Percentiles rank a stretch among this genome's conserved stretches.
Evolutionary conservation across 2,329 filamentous ascomycete species (phyloP).

Genomic region (Aspergillus sp.): DNA sequence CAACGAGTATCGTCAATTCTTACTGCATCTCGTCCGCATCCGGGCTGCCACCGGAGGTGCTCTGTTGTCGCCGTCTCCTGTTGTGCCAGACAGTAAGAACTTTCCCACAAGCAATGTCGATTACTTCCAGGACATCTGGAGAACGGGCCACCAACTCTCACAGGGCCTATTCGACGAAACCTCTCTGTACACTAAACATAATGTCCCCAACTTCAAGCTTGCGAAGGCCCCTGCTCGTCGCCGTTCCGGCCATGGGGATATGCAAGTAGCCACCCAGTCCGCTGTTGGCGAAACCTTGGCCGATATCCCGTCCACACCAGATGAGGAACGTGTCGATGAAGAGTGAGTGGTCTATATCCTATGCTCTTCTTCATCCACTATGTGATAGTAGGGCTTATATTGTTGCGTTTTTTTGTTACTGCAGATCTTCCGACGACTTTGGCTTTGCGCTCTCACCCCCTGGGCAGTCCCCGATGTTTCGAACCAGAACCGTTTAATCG

Average conservation of each 20-base stretch:
- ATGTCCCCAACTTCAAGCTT: slow-evolving; percentile 7
- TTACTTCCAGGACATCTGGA: slow-evolving; percentile 22
- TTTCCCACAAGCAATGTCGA: slow-evolving; percentile 14
- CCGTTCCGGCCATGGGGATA: slow-evolving; percentile 12
- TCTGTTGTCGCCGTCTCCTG: slow-evolving; percentile 5
- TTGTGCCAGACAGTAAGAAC: slow-evolving; percentile 11
- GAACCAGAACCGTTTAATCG: background rate
- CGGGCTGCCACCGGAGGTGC: slow-evolving; percentile 12
- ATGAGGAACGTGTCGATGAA: background rate
- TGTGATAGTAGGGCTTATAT: background rate
- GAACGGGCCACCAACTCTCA: slow-evolving; percentile 10
- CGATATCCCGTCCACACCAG: background rate
- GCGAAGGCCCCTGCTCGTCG: background rate
- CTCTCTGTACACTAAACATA: slow-evolving; percentile 11
- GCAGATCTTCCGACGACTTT: background rate
- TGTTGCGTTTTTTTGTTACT: background rate
- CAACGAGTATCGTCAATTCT: slow-evolving; percentile 10
- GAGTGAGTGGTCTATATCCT: background rate
- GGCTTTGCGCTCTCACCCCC: background rate
- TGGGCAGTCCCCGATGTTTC: background rate
- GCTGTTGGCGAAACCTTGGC: background rate
- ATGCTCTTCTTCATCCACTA: background rate
- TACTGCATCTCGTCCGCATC: slow-evolving; percentile 18
- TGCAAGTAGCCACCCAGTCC: background rate
- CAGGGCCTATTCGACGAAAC: slow-evolving; percentile 9